Conservation (phyloP, 1,284 basidiomycete species). For the Leucoagaricus sp. region DNA sequence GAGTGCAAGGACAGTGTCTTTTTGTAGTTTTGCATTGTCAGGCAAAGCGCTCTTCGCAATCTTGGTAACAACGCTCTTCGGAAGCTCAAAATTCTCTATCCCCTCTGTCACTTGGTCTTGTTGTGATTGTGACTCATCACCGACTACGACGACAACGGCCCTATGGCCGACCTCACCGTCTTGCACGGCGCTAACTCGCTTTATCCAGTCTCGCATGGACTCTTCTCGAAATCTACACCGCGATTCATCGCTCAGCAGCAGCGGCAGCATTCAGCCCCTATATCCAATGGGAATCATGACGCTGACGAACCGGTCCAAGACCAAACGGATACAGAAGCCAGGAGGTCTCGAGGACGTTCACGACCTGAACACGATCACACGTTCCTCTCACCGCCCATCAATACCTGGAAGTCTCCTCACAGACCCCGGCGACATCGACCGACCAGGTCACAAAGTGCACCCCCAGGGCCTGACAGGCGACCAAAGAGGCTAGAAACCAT, state of each 20-base stretch:
- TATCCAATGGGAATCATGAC: slow-evolving; percentile 39
- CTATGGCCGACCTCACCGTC: slow-evolving; percentile 47
- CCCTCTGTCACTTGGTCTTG: slow-evolving; percentile 77
- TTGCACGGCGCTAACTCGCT: slow-evolving; percentile 43
- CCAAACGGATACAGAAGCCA: slow-evolving; percentile 24
- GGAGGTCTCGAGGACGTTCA: slow-evolving; percentile 12
- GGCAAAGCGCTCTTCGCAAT: slow-evolving; percentile 83
- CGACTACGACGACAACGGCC: slow-evolving; percentile 16
- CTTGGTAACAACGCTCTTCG: slow-evolving; percentile 77
- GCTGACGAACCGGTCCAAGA: slow-evolving; percentile 50
- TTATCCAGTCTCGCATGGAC: slow-evolving; percentile 33
- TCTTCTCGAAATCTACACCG: slow-evolving; percentile 31
- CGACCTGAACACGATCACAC: slow-evolving; percentile 29
- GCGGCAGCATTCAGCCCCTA: background rate
- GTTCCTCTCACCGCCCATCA: slow-evolving; percentile 52
- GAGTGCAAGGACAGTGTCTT: slow-evolving; percentile 81
- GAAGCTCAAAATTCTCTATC: slow-evolving; percentile 86
- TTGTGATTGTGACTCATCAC: slow-evolving; percentile 47
- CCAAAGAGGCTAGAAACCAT: slow-evolving; percentile 2
- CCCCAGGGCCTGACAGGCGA: slow-evolving; percentile 33
- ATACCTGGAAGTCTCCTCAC: slow-evolving; percentile 44
- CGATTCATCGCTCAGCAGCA: slow-evolving; percentile 21
- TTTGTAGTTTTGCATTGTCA: slow-evolving; percentile 83
- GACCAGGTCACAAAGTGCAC: slow-evolving; percentile 46
- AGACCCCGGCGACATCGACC: slow-evolving; percentile 37